Evolutionary conservation across 1,284 basidiomycete genomes (phyloP).

Genomic region (Phylloporus sp.): DNA sequence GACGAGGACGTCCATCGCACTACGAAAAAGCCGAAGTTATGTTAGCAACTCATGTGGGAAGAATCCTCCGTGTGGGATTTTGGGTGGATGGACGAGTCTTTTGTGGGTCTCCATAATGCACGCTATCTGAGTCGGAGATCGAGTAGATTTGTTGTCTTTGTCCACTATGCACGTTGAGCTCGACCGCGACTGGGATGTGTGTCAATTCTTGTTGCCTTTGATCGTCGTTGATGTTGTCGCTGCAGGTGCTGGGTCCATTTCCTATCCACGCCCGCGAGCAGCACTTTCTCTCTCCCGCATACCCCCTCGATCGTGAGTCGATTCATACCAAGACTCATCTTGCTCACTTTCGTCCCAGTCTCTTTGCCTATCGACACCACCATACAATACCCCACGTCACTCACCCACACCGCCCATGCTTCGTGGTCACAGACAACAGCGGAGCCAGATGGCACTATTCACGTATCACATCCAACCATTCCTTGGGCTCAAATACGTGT

Average conservation of each 20-base stretch:
- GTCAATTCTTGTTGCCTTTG: too few relatives aligned
- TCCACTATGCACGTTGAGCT: too few relatives aligned
- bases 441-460: conserved; percentile 54
- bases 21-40: not conserved
- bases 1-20: conserved; percentile 16
- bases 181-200: too few relatives aligned
- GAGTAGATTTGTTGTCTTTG: too few relatives aligned
- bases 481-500: conserved; percentile 74
- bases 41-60: too few relatives aligned
- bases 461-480: conserved; percentile 62
- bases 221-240: too few relatives aligned
- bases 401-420: conserved; percentile 55
- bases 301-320: conserved; percentile 68
- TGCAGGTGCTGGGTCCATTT: conserved; percentile 78
- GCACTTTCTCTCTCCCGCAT: conserved; percentile 77
- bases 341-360: conserved; percentile 18
- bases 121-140: too few relatives aligned
- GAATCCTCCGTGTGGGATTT: too few relatives aligned
- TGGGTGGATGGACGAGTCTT: too few relatives aligned
- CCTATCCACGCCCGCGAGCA: conserved; percentile 84
- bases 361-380: conserved; percentile 29
- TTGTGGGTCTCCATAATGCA: too few relatives aligned
- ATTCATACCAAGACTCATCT: not conserved
- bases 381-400: conserved; percentile 60
- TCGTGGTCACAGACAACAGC: conserved; percentile 59